phyloP scores from a whole-genome alignment of 805 yeast genomes.

The Hanseniaspora lachancei region DNA sequence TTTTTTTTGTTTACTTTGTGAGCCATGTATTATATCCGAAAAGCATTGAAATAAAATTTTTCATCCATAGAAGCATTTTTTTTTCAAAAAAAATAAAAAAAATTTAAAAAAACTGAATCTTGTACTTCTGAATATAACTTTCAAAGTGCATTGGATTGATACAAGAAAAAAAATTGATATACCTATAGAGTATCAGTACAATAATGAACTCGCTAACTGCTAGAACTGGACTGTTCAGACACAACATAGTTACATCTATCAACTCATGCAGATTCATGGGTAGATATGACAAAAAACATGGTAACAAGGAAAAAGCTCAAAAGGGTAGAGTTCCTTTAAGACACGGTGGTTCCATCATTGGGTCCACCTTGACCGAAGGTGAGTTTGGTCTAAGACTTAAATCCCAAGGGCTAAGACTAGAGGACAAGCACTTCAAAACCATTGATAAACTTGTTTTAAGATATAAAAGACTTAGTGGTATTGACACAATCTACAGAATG shows the following conservation, averaged over 20 bases:
- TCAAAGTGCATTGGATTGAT: no score
- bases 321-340: slow-evolving; percentile 92
- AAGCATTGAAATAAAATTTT: neutral
- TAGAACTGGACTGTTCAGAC: neutral
- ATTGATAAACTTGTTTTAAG: slow-evolving; percentile 81
- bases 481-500: slow-evolving; percentile 53
- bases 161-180: neutral
- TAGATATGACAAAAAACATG: slow-evolving; percentile 22
- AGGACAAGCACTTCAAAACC: slow-evolving; percentile 79
- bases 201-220: neutral
- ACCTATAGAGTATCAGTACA: neutral
- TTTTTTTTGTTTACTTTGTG: no score
- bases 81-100: neutral
- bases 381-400: slow-evolving; percentile 74
- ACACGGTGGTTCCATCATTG: slow-evolving; percentile 86
- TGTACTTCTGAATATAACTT: no score
- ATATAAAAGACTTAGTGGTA: slow-evolving; percentile 59
- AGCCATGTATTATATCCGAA: no score
- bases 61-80: neutral
- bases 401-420: slow-evolving; percentile 73
- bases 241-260: neutral
- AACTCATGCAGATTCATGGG: slow-evolving; percentile 6
- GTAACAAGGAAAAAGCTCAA: slow-evolving; percentile 44
- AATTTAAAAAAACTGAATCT: no score
- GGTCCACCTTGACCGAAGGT: slow-evolving; percentile 72